A percentile compares a stretch with the other conserved stretches of the same genome.
Evolutionary conservation across 2,329 filamentous ascomycete genomes (phyloP).

Genomic region (Mycogone perniciosa): DNA sequence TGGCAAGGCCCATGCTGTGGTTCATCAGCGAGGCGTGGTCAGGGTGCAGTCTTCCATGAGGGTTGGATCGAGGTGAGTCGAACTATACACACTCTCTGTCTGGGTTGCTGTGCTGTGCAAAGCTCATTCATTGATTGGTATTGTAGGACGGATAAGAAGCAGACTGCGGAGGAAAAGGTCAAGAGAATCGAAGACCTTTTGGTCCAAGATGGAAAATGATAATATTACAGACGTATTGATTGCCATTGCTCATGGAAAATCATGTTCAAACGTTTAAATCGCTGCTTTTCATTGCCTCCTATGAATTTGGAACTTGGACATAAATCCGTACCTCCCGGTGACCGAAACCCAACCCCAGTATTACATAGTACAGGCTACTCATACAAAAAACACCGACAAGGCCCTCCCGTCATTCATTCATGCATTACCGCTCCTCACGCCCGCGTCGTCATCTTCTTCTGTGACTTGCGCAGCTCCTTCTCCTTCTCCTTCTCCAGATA

Average conservation of each 20-base stretch:
- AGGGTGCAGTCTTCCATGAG: constrained; percentile 86
- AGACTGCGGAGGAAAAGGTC: constrained; percentile 77
- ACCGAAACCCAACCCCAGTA: constrained; percentile 3
- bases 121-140: constrained; percentile 5
- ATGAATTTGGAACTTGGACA: neutral
- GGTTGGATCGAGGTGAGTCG: constrained; percentile 64
- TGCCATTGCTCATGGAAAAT: too few species aligned
- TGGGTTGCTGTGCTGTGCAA: neutral
- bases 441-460: constrained; percentile 50
- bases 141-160: constrained; percentile 75
- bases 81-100: neutral
- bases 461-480: constrained; percentile 56
- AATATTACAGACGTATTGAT: too few species aligned
- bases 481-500: constrained; percentile 75
- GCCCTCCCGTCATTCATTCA: neutral
- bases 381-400: constrained; percentile 3
- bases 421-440: constrained; percentile 28
- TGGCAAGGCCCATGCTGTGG: constrained; percentile 74
- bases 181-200: constrained; percentile 50
- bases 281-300: constrained; percentile 1
- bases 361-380: constrained; percentile 13
- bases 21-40: constrained; percentile 70
- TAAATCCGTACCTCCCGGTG: neutral
- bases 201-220: constrained; percentile 16
- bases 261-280: too few species aligned